Percentiles rank a stretch among this genome's conserved stretches.
Conservation (phyloP, 768 basidiomycete genomes). For the Lactarius psammicola region DNA sequence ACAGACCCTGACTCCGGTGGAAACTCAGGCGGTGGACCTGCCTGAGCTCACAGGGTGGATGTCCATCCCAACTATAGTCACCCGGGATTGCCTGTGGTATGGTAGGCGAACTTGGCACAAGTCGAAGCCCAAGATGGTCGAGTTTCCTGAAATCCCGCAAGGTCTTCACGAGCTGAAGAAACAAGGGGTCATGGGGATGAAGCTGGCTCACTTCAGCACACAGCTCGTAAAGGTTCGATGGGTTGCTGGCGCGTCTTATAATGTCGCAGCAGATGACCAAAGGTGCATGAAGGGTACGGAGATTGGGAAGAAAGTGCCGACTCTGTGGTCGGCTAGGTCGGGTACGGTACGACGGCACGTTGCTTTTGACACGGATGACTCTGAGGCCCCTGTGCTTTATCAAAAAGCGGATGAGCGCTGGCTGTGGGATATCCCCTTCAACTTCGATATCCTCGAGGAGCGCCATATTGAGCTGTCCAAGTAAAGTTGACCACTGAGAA, state of each 20-base stretch:
- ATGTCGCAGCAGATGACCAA: too few species aligned
- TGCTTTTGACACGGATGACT: background rate
- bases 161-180: background rate
- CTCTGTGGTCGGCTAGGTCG: too few species aligned
- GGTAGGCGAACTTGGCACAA: background rate
- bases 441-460: background rate
- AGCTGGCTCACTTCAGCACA: background rate
- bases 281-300: too few species aligned
- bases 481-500: background rate
- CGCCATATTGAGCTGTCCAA: background rate
- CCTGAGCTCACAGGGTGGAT: background rate
- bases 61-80: background rate
- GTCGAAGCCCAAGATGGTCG: background rate
- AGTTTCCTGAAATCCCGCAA: constrained; percentile 1
- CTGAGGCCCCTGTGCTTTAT: background rate
- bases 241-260: too few species aligned
- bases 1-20: too few species aligned
- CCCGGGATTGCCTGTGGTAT: background rate
- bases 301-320: too few species aligned
- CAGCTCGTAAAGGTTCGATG: too few species aligned
- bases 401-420: background rate
- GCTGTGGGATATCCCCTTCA: constrained; percentile 1
- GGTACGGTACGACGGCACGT: too few species aligned
- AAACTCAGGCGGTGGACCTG: too few species aligned
- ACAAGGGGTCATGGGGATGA: background rate